Evolutionary conservation across 441 rosid genomes (phyloP).

Genomic region (Populus hybrid): DNA sequence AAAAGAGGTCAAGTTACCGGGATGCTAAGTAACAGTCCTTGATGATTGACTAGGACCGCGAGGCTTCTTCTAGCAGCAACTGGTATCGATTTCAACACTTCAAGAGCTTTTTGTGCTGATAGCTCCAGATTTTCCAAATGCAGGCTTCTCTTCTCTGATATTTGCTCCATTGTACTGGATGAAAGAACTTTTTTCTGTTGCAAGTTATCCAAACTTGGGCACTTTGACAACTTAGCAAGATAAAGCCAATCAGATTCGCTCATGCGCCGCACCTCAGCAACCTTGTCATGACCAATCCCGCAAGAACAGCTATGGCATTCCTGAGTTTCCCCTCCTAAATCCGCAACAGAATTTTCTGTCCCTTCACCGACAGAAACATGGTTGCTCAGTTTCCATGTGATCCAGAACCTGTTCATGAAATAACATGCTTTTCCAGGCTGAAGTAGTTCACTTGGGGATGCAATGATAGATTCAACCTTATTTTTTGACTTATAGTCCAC

Average conservation of each 20-base stretch:
- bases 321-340: conserved; percentile 21
- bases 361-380: conserved; percentile 1
- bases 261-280: conserved; percentile 63
- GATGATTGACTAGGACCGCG: conserved; percentile 58
- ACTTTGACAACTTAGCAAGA: conserved; percentile 59
- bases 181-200: conserved; percentile 15
- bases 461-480: conserved; percentile 23
- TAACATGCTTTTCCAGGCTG: conserved; percentile 47
- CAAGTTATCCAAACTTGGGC: conserved; percentile 25
- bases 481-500: conserved; percentile 24
- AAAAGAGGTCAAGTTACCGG: conserved; percentile 53
- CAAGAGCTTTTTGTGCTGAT: conserved; percentile 54
- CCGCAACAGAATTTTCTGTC: conserved; percentile 20
- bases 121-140: conserved; percentile 33
- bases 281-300: conserved; percentile 24
- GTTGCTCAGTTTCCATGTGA: conserved; percentile 55
- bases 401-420: conserved; percentile 74
- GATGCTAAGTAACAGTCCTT: conserved; percentile 57
- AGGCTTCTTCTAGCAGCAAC: conserved; percentile 77
- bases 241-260: conserved; percentile 75
- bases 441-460: conserved; percentile 36
- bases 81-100: conserved; percentile 57
- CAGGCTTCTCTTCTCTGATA: conserved; percentile 16
- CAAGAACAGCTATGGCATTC: conserved; percentile 29
- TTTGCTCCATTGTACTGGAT: conserved; percentile 13